Base-by-base conservation (phyloP, 371 early-diverging fungal genomes). In the Rhizopus arrhizus region DNA sequence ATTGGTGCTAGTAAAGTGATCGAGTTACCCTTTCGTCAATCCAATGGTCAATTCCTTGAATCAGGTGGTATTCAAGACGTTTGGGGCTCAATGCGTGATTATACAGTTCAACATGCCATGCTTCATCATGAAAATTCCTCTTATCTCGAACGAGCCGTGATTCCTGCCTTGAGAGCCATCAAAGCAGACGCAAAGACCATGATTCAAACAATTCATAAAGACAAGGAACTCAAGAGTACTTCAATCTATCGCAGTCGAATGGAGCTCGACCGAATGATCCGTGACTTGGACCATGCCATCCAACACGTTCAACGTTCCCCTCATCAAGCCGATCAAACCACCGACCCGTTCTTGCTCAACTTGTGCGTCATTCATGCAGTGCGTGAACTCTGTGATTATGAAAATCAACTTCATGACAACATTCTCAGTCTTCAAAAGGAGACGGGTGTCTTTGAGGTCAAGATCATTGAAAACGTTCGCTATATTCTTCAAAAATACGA, bases 41-140 rank as follows among this genome's bases (percentile, higher is more conserved):
- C 63, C 13, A 59, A 63, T 42, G 69, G 72, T 12, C 77, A 76
- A 38, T 78, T 78, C 29, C 56, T 78, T 35, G 73, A 72, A 53
- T 43, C 56, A 2, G 78, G 78, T 15, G 81, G 81, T 28, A 67
- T 78, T 15, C 81, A 78, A 56, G 73, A 74, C n/a, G 70, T 81
- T 3, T 81, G 76, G 76, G 59, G 58, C 2, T 53, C 78, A 0
- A 59, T 74, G 41, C 71, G 77, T 5, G 70, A 76, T 34, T 77
- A 74, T 46, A 40, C 78, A 1, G 45, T 73, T 40, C 70, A 78
- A n/a, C 68, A 71, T 28, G 68, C 75, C 45, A 70, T 72, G n/a
- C 42, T 69, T 2, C 77, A 75, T 42, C 73, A 78, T 50, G 77
- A 78, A 12, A 68, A 68, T 45, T 69, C 70, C 36, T 55, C 61